A percentile compares a stretch with the other conserved stretches of the same genome.
Conservation (phyloP, 495 filamentous ascomycete genomes). For the Xylaria grammica region DNA sequence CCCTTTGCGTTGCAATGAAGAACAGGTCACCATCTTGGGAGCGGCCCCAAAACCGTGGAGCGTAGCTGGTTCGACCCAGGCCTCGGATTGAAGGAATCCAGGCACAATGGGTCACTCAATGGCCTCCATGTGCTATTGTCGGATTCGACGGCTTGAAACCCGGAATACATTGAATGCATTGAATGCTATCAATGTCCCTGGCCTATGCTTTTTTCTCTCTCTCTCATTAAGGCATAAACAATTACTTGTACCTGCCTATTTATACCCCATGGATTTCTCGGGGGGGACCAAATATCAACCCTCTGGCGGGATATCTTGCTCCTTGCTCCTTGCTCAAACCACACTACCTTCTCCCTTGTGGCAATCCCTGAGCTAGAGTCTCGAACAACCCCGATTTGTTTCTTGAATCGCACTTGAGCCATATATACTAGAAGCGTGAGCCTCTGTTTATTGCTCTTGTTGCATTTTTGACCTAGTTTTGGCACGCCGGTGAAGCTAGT, state of each 20-base stretch:
- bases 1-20: slow-evolving; percentile 27
- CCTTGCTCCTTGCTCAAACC: not conserved
- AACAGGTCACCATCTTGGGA: not conserved
- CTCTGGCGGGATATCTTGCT: not conserved
- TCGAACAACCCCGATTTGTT: not conserved
- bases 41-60: slow-evolving; percentile 4
- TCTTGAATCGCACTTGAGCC: not conserved
- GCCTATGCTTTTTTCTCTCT: slow-evolving; percentile 1
- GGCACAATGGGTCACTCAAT: not conserved
- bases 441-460: not conserved
- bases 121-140: not conserved
- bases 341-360: not conserved
- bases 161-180: not conserved
- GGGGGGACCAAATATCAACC: not conserved
- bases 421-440: not conserved
- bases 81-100: slow-evolving; percentile 4
- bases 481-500: not conserved
- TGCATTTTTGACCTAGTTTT: not conserved
- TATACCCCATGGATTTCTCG: not conserved
- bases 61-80: slow-evolving; percentile 8
- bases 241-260: not conserved
- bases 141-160: not conserved
- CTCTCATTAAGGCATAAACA: not conserved
- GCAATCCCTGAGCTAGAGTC: not conserved
- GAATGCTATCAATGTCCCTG: not conserved